phyloP scores from a whole-genome alignment of 176 grass and related monocot species.

The Hsuehochloa calcarea region DNA sequence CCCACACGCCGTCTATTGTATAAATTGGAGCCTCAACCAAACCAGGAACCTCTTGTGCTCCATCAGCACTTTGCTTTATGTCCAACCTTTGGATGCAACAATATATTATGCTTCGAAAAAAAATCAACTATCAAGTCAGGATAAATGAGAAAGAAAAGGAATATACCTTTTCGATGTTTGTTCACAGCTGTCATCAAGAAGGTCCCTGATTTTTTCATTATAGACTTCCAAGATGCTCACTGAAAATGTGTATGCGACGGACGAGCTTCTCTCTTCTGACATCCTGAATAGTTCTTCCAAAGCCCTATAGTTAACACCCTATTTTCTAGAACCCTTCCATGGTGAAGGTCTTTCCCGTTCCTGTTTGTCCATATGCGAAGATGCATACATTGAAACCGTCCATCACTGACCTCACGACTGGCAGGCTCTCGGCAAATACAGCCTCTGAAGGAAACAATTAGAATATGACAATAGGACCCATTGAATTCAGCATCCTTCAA shows the following conservation, averaged over 20 bases:
- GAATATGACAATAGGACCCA: background rate
- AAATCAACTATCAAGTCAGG: background rate
- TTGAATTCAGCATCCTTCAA: slow-evolving; percentile 24
- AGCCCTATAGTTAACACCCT: slow-evolving; percentile 94
- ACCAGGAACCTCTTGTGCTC: slow-evolving; percentile 81
- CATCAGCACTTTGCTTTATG: slow-evolving; percentile 76
- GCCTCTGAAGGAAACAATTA: slow-evolving; percentile 49
- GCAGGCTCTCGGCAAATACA: slow-evolving; percentile 74
- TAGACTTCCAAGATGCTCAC: slow-evolving; percentile 96
- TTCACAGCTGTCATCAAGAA: slow-evolving; percentile 65
- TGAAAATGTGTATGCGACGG: slow-evolving; percentile 55
- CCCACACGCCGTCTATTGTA: slow-evolving; percentile 72
- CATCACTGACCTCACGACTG: slow-evolving; percentile 72
- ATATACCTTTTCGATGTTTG: slow-evolving; percentile 58
- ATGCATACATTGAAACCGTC: slow-evolving; percentile 98
- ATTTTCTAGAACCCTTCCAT: slow-evolving; percentile 85
- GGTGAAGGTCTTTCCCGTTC: slow-evolving; percentile 91
- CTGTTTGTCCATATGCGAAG: slow-evolving; percentile 94
- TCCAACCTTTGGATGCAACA: slow-evolving; percentile 75
- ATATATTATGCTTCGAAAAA: background rate
- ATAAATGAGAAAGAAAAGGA: slow-evolving; percentile 16
- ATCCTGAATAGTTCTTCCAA: slow-evolving; percentile 84
- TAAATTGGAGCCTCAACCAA: slow-evolving; percentile 63
- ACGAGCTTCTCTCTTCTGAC: slow-evolving; percentile 44
- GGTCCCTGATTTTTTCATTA: slow-evolving; percentile 91